Evolutionary conservation across 345 rosid species (phyloP).

Genomic region (Erodium maritimum): DNA sequence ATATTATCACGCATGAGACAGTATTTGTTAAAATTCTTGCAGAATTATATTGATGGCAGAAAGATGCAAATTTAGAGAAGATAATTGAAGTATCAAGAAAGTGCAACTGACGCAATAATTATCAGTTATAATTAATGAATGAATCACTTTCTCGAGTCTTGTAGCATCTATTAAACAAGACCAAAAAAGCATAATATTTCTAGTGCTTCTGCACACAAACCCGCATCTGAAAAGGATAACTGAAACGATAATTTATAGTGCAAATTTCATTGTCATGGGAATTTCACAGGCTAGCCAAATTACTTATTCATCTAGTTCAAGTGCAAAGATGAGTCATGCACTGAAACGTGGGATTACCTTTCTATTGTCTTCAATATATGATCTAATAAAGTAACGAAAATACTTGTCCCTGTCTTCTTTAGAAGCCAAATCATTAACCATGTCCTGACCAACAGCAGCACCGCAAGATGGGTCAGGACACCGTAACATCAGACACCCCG

Average conservation of each 20-base stretch:
- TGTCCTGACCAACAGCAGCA: constrained; percentile 71
- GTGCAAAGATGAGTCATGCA: background rate
- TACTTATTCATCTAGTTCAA: background rate
- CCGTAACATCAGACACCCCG: constrained; percentile 80
- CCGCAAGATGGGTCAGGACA: constrained; percentile 85
- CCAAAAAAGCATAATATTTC: too few species aligned
- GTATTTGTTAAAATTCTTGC: too few species aligned
- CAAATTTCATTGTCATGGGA: background rate
- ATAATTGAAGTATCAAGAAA: too few species aligned
- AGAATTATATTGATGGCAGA: background rate
- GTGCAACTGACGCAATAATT: background rate
- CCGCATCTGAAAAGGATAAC: background rate
- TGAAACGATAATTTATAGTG: background rate
- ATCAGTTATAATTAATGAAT: background rate
- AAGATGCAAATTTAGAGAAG: background rate
- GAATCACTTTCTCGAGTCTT: background rate
- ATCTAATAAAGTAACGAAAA: constrained; percentile 67
- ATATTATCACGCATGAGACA: too few species aligned
- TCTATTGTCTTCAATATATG: constrained; percentile 84
- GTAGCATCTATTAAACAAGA: background rate
- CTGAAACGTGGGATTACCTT: constrained; percentile 34
- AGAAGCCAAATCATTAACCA: constrained; percentile 53
- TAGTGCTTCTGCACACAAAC: background rate
- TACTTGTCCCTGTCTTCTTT: constrained; percentile 65
- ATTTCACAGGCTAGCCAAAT: background rate